These are phyloP conservation scores for Cinnamomum chago DNA, from an alignment of 164 flowering plant genomes.

Conservation along the genomic window DNA sequence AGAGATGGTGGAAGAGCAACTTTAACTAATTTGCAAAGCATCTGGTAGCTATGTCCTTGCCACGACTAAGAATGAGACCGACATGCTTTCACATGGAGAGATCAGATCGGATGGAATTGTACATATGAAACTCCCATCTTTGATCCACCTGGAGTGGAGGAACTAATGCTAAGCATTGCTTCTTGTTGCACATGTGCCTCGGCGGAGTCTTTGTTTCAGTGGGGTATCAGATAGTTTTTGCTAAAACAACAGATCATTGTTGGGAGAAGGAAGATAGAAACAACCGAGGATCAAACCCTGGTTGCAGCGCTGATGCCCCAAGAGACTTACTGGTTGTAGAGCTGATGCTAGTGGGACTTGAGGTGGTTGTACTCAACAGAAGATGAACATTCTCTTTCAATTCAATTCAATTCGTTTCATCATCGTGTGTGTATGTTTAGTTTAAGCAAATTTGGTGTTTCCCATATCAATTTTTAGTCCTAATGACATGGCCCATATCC, in stretches of 20 bases:
- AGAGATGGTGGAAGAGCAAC: too few relatives aligned
- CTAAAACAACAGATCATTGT: background rate
- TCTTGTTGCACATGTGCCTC: background rate
- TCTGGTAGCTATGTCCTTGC: background rate
- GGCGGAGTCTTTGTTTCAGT: background rate
- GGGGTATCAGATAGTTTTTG: background rate
- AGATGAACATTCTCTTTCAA: background rate
- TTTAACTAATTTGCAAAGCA: too few relatives aligned
- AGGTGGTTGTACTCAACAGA: too few relatives aligned
- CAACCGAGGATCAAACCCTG: too few relatives aligned
- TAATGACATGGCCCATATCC: too few relatives aligned
- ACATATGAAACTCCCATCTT: background rate
- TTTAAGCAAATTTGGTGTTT: background rate
- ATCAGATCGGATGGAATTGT: background rate
- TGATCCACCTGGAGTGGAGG: background rate
- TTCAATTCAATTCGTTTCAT: background rate
- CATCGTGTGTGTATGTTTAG: background rate
- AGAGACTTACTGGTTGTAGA: background rate
- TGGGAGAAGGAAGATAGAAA: background rate
- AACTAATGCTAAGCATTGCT: background rate
- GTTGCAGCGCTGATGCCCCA: too few relatives aligned
- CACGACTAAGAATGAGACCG: background rate
- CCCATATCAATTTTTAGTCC: background rate
- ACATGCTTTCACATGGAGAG: background rate
- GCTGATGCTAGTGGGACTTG: too few relatives aligned